Percentiles rank a stretch among this genome's conserved stretches.
Conservation (phyloP, 179 eudicot genomes). For the Beta lomatogona region DNA sequence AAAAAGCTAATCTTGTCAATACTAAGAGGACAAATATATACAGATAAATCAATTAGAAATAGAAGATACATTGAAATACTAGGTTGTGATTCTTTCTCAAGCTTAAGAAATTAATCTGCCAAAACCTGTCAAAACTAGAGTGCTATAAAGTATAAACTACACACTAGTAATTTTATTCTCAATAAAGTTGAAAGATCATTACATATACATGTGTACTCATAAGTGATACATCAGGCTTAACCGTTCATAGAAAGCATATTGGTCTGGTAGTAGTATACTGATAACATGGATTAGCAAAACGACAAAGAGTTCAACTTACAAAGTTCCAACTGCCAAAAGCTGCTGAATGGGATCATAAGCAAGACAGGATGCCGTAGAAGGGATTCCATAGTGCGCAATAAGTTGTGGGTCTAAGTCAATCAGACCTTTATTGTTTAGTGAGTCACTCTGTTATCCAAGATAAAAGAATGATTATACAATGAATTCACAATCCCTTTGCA, state of each 20-base stretch:
- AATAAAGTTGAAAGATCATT: background rate
- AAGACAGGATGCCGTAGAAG: slow-evolving; percentile 71
- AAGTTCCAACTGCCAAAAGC: slow-evolving; percentile 81
- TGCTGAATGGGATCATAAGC: slow-evolving; percentile 91
- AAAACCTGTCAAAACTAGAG: background rate
- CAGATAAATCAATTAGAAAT: background rate
- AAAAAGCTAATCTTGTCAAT: background rate
- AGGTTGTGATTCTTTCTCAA: slow-evolving; percentile 10
- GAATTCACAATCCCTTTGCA: too few relatives aligned
- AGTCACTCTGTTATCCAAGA: slow-evolving; percentile 4
- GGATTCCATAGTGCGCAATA: slow-evolving; percentile 72
- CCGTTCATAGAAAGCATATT: background rate
- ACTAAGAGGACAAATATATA: background rate
- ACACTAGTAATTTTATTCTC: background rate
- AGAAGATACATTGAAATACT: background rate
- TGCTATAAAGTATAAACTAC: background rate
- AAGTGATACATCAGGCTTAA: background rate
- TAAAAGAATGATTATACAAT: background rate
- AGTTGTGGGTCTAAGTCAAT: slow-evolving; percentile 52
- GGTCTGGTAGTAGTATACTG: slow-evolving; percentile 2
- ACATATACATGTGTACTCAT: background rate
- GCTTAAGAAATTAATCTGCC: background rate
- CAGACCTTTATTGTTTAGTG: slow-evolving; percentile 27
- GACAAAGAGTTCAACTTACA: slow-evolving; percentile 49
- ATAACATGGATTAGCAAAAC: slow-evolving; percentile 5